Percentiles rank a stretch among this genome's conserved stretches.
These are phyloP conservation scores for Senna siamea DNA, from an alignment of 306 rosid genomes.

Conservation along the genomic window DNA sequence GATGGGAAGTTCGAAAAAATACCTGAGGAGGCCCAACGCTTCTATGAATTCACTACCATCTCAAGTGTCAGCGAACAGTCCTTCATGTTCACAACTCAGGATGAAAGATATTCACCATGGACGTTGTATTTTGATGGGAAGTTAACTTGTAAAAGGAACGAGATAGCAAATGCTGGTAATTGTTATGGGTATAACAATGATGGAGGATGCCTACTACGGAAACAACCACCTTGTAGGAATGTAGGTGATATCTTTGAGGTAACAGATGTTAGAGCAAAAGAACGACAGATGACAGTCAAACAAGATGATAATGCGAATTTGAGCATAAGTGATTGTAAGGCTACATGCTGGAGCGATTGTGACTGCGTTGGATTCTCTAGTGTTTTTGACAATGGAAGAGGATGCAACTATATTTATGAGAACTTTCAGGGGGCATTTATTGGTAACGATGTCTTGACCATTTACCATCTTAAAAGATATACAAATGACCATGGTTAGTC, in stretches of 20 bases:
- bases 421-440: no score
- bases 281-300: background rate
- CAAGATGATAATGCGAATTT: background rate
- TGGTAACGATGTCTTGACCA: background rate
- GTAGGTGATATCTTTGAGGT: background rate
- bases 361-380: conserved; percentile 17
- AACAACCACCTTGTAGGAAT: background rate
- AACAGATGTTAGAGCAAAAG: background rate
- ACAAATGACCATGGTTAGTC: background rate
- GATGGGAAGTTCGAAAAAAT: background rate
- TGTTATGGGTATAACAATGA: conserved; percentile 10
- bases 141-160: background rate
- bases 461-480: background rate
- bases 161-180: background rate
- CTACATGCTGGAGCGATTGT: conserved; percentile 33
- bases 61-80: background rate
- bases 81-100: background rate
- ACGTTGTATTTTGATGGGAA: background rate
- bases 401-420: background rate
- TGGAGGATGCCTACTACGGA: background rate
- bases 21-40: background rate
- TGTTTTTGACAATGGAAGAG: background rate
- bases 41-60: conserved; percentile 1
- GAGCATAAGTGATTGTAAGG: conserved; percentile 24
- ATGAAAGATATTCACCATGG: background rate